Percentiles rank a stretch among this genome's conserved stretches.
Conservation (phyloP, 192 early-diverging fungal genomes). For the Gryganskiella cystojenkinii region DNA sequence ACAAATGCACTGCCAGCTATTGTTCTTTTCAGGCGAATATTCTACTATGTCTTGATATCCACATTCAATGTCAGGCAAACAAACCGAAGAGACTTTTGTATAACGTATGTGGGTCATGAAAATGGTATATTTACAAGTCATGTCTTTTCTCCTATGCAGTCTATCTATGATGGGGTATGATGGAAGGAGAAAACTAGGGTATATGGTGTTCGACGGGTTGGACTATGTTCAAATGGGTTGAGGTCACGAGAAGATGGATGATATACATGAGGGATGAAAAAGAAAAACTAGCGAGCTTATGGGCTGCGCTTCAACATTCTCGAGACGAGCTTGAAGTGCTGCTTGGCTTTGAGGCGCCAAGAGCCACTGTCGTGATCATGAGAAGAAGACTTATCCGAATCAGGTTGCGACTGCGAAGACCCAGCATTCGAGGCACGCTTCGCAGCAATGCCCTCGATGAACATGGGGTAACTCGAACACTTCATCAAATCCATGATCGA, state of each 20-base stretch:
- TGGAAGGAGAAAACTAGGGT: not conserved
- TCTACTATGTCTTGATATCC: no score
- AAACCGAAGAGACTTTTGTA: no score
- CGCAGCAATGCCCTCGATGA: slow-evolving; percentile 37
- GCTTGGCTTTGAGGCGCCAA: slow-evolving; percentile 44
- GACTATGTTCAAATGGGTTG: no score
- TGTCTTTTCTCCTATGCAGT: no score
- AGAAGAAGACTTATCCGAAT: slow-evolving; percentile 19
- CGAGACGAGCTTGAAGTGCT: slow-evolving; percentile 49
- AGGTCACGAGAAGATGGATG: no score
- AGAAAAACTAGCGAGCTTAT: slow-evolving; percentile 15
- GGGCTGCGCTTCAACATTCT: slow-evolving; percentile 49
- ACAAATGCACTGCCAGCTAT: no score
- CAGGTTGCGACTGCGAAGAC: slow-evolving; percentile 30
- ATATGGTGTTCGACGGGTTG: no score
- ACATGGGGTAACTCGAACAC: slow-evolving; percentile 51
- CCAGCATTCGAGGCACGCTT: slow-evolving; percentile 40
- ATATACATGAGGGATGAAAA: no score
- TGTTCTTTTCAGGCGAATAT: no score
- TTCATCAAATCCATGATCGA: slow-evolving; percentile 53
- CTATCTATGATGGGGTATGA: not conserved
- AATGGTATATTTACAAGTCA: no score
- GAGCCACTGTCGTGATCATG: slow-evolving; percentile 20
- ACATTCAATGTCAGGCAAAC: no score
- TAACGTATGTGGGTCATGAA: no score